Percentiles rank a stretch among this genome's conserved stretches.
phyloP scores from a whole-genome alignment of 164 flowering plant species.

The Sedum album region DNA sequence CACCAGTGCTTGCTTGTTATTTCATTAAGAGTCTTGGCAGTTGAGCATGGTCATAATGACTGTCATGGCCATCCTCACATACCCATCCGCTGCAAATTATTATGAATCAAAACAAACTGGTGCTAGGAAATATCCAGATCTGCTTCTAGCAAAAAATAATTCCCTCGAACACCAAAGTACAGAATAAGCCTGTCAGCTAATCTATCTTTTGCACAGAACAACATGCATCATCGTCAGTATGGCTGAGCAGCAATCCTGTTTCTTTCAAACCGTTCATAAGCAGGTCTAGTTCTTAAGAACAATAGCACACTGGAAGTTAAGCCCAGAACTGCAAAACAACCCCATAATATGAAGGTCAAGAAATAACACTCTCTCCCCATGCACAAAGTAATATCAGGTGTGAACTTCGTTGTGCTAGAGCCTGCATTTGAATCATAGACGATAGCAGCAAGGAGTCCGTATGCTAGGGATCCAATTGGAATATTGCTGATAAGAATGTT shows the following conservation, averaged over 20 bases:
- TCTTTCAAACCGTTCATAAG: slow-evolving; percentile 52
- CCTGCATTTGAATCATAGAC: slow-evolving; percentile 55
- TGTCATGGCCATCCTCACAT: neutral
- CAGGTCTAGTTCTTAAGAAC: slow-evolving; percentile 62
- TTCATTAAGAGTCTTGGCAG: neutral
- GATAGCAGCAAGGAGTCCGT: slow-evolving; percentile 74
- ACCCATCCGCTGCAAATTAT: neutral
- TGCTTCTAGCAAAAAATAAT: neutral
- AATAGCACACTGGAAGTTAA: slow-evolving; percentile 44
- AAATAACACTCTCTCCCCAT: slow-evolving; percentile 71
- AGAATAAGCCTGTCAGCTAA: neutral
- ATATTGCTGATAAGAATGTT: slow-evolving; percentile 90
- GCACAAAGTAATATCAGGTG: slow-evolving; percentile 42
- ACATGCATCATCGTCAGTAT: slow-evolving; percentile 10
- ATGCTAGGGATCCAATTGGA: slow-evolving; percentile 74
- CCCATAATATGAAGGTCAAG: slow-evolving; percentile 74
- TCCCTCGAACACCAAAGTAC: neutral
- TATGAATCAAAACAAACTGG: neutral
- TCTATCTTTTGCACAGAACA: too few species aligned
- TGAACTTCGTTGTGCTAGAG: slow-evolving; percentile 2
- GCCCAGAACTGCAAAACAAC: slow-evolving; percentile 60
- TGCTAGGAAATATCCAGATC: neutral
- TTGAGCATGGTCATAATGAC: too few species aligned
- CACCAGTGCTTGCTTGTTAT: neutral
- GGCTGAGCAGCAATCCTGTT: slow-evolving; percentile 24